Conservation (phyloP, 495 filamentous ascomycete genomes). For the Daldinia concentrica region DNA sequence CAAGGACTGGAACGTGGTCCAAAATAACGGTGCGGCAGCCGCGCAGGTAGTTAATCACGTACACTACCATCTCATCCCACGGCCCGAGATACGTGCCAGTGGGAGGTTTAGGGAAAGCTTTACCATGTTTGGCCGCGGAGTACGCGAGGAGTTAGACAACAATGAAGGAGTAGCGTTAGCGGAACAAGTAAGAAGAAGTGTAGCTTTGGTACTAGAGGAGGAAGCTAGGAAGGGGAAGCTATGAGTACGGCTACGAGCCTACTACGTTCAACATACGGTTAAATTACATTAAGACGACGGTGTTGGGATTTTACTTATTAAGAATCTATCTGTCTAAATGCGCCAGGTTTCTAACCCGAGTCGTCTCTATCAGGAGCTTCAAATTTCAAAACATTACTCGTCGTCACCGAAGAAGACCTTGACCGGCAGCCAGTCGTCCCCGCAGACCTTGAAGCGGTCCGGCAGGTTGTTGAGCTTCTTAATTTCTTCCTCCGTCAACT, state of each 20-base stretch:
- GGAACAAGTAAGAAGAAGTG: constrained; percentile 65
- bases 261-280: background rate
- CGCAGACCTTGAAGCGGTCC: constrained; percentile 79
- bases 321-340: constrained; percentile 41
- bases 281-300: background rate
- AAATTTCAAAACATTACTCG: constrained; percentile 56
- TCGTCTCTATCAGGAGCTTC: background rate
- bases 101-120: constrained; percentile 61
- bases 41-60: constrained; percentile 92
- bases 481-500: constrained; percentile 71
- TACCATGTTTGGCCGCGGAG: constrained; percentile 88
- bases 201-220: constrained; percentile 63
- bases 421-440: constrained; percentile 73
- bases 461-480: constrained; percentile 68
- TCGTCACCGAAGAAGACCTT: constrained; percentile 92
- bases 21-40: constrained; percentile 90
- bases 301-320: constrained; percentile 22
- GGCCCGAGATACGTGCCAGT: constrained; percentile 62
- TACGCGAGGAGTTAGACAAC: constrained; percentile 85
- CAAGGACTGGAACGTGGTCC: constrained; percentile 88
- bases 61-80: constrained; percentile 91
- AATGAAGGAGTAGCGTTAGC: constrained; percentile 77
- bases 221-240: constrained; percentile 53
- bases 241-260: constrained; percentile 10
- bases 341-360: constrained; percentile 7